These are phyloP conservation scores for Xylaria curta DNA, from an alignment of 495 filamentous ascomycete genomes.

Conservation along the genomic window DNA sequence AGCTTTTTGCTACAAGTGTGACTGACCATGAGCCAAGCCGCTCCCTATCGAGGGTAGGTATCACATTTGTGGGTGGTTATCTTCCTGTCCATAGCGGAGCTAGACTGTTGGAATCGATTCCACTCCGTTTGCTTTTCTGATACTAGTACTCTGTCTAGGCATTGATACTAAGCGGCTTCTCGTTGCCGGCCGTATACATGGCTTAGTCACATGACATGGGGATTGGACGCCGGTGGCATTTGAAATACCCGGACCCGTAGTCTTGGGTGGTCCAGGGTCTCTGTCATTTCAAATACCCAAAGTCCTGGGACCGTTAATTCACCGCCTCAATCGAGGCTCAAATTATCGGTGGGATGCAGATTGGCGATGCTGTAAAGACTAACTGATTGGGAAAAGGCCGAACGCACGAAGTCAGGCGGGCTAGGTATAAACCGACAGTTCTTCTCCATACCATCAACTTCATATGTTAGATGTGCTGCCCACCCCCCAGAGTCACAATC, in stretches of 20 bases:
- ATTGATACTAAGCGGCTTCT: background rate
- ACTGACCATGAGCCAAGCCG: background rate
- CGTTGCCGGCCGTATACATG: constrained; percentile 1
- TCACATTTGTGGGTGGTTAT: background rate
- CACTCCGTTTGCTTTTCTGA: background rate
- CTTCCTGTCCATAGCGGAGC: background rate
- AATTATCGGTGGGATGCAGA: background rate
- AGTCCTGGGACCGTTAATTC: constrained; percentile 21
- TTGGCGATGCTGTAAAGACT: background rate
- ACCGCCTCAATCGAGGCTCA: constrained; percentile 19
- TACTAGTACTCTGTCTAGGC: background rate
- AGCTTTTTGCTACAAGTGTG: background rate
- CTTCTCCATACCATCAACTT: background rate
- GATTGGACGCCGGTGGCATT: constrained; percentile 14
- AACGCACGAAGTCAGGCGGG: background rate
- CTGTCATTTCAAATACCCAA: constrained; percentile 24
- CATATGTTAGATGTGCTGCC: background rate
- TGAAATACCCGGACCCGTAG: constrained; percentile 22
- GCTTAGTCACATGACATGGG: constrained; percentile 7
- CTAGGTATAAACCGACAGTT: background rate
- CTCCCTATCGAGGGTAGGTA: background rate
- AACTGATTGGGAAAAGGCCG: background rate
- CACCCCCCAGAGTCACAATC: background rate
- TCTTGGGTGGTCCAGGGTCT: constrained; percentile 23
- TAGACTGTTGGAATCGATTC: background rate